Conservation (phyloP, 345 rosid species). For the Bretschneidera sinensis region DNA sequence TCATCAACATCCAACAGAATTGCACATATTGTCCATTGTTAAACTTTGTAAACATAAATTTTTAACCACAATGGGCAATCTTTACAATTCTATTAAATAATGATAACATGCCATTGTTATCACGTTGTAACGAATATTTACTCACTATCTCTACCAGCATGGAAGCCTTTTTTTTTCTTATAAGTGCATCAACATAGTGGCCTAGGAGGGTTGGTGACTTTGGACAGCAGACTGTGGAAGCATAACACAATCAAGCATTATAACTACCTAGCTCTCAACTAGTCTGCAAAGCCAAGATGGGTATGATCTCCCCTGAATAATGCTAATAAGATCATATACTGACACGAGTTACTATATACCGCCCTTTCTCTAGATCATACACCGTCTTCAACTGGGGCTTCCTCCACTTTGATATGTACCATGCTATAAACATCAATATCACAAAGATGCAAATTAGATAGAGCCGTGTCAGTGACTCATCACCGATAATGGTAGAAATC, state of each 20-base stretch:
- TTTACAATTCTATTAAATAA: too few species aligned
- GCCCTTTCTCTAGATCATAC: slow-evolving; percentile 88
- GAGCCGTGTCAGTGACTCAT: slow-evolving; percentile 41
- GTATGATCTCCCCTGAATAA: neutral
- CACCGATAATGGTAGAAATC: slow-evolving; percentile 37
- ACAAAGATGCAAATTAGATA: slow-evolving; percentile 43
- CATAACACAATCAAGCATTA: slow-evolving; percentile 9
- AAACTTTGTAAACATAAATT: too few species aligned
- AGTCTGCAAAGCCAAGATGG: too few species aligned
- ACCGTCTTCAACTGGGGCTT: slow-evolving; percentile 77
- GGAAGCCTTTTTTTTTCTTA: too few species aligned
- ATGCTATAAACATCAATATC: slow-evolving; percentile 43
- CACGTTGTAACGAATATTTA: too few species aligned
- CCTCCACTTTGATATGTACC: slow-evolving; percentile 66
- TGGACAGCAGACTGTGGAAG: slow-evolving; percentile 6
- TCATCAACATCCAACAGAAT: too few species aligned
- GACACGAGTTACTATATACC: slow-evolving; percentile 68
- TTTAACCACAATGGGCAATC: too few species aligned
- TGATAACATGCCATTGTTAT: too few species aligned
- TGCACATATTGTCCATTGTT: too few species aligned
- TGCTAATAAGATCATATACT: slow-evolving; percentile 36
- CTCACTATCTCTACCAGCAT: too few species aligned
- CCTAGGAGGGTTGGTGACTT: slow-evolving; percentile 1
- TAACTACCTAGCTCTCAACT: too few species aligned
- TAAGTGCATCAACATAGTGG: neutral